Evolutionary conservation across 1,284 basidiomycete genomes (phyloP), one percentile per base, ranked within the genome.

Genomic region (Moesziomyces antarcticus): DNA sequence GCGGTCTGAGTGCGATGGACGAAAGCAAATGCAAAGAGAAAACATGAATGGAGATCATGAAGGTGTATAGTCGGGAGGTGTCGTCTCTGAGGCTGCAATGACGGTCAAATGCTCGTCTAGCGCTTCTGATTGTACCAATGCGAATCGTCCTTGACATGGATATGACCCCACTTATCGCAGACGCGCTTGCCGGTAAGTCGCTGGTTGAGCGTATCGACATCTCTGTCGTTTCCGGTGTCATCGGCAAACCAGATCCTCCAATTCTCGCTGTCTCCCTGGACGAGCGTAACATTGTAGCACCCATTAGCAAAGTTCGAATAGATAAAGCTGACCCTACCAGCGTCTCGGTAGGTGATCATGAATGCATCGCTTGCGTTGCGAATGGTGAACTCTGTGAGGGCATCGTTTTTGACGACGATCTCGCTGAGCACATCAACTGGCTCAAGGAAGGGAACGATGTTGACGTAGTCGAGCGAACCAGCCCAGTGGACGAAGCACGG

Each of bases 151-250:
- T 56, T 43, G 20, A 53, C 30, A 20, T 63, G 49, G 43, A 56
- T 18, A 24, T 49, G 60, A 0, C 33, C 2, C 60, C 60, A 63
- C 50, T 63, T 63, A 1, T 37, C 35, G 24, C 60, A 63, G 3
- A 63, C 6, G n/a, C 18, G 47, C 5, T 18, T 30, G 8, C 7
- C 14, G 7, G 48, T 42, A 14, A 18, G 2, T 0, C 10, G 10
- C 0, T 57, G 0, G 6, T 57, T 18, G 27, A 33, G n/a, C 0
- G 55, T 57, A 30, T 57, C 42, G 20, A 57, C 3, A 18, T 50
- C 42, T 4, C 21, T 21, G 10, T 16, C 30, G 8, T 50, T 20
- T 4, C 30, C 46, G 1, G 13, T 3, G 18, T 57, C 47, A 20
- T 57, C 48, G 0, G 48, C 43, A 9, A 50, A 47, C 47, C 40